These are phyloP conservation scores for Penicillium psychrofluorescens DNA, from an alignment of 495 filamentous ascomycete genomes.

Conservation along the genomic window DNA sequence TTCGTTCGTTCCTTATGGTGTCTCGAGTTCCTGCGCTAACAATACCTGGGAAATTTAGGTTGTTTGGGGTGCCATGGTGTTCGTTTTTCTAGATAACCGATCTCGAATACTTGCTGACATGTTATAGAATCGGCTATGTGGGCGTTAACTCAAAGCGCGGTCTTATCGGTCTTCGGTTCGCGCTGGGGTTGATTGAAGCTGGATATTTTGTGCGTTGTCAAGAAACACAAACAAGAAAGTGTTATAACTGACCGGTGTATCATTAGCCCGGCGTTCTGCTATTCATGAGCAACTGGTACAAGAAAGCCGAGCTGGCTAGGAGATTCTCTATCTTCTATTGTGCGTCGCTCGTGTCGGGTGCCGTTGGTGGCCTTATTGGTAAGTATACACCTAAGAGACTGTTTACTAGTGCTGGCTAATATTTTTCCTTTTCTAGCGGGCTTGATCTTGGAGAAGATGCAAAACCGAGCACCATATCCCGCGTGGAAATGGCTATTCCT, in stretches of 20 bases:
- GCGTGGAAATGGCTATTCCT: constrained; percentile 6
- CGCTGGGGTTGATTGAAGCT: constrained; percentile 2
- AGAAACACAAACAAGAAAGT: background rate
- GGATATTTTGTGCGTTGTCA: constrained; percentile 1
- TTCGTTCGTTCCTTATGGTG: background rate
- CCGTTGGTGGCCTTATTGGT: constrained; percentile 3
- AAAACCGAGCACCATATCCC: constrained; percentile 1
- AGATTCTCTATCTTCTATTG: constrained; percentile 5
- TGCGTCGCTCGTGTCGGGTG: constrained; percentile 2
- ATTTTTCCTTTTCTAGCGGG: background rate
- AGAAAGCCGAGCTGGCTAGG: constrained; percentile 2
- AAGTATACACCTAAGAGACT: background rate
- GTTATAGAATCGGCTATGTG: constrained; percentile 1
- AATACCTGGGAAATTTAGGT: background rate
- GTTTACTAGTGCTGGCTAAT: too few relatives aligned
- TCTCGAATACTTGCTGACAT: background rate
- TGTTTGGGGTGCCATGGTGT: constrained; percentile 4
- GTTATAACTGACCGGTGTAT: background rate
- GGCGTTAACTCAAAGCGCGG: constrained; percentile 1
- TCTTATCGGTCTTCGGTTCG: constrained; percentile 3
- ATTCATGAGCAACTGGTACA: constrained; percentile 6
- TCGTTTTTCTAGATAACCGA: background rate
- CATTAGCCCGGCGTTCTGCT: constrained; percentile 1
- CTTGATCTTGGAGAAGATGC: constrained; percentile 5
- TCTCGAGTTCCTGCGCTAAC: too few relatives aligned